These are phyloP conservation scores for Trametes coccinea DNA, from an alignment of 768 basidiomycete genomes.

Conservation along the genomic window DNA sequence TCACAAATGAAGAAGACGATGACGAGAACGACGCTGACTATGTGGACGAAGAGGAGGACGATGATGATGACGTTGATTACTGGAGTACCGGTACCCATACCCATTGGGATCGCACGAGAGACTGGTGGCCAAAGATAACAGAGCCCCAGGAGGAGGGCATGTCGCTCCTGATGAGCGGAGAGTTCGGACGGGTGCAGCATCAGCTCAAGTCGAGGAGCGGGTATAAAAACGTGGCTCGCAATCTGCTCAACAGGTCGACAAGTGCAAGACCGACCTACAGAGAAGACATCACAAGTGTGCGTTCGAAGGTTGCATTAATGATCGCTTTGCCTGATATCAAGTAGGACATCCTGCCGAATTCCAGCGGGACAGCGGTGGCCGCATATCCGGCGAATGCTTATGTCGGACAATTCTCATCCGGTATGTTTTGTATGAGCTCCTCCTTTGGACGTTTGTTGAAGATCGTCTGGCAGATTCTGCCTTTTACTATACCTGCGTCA, in stretches of 20 bases:
- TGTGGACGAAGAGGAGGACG: conserved; percentile 40
- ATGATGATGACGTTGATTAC: conserved; percentile 35
- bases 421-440: conserved; percentile 35
- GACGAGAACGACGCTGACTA: conserved; percentile 39
- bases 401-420: conserved; percentile 80
- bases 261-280: conserved; percentile 34
- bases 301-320: conserved; percentile 25
- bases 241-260: conserved; percentile 42
- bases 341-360: conserved; percentile 76
- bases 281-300: conserved; percentile 59
- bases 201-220: conserved; percentile 47
- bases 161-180: conserved; percentile 69
- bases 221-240: conserved; percentile 49
- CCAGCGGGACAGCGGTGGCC: conserved; percentile 78
- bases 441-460: background rate
- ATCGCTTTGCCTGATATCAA: background rate
- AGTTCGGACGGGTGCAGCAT: conserved; percentile 69
- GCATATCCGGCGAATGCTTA: conserved; percentile 75
- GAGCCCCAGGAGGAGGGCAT: conserved; percentile 67
- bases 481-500: conserved; percentile 91
- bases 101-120: conserved; percentile 24
- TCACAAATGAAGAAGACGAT: conserved; percentile 23
- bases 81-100: background rate
- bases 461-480: conserved; percentile 59
- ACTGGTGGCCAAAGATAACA: conserved; percentile 43